Evolutionary conservation across 306 rosid species (phyloP).

Genomic region (Glycine latifolia): DNA sequence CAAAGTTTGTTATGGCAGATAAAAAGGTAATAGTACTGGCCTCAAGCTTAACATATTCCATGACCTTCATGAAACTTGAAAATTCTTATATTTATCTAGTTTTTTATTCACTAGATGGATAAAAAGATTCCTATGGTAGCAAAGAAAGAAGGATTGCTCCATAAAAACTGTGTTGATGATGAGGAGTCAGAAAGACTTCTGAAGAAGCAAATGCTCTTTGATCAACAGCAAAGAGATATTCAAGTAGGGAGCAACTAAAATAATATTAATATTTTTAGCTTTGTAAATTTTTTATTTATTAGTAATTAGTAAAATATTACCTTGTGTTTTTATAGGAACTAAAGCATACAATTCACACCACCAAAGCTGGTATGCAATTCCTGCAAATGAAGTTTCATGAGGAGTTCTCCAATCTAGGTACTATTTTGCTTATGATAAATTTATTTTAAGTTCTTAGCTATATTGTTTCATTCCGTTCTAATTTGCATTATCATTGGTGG

Average conservation of each 20-base stretch:
- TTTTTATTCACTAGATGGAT: conserved; percentile 52
- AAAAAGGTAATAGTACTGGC: conserved; percentile 62
- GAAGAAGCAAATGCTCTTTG: conserved; percentile 72
- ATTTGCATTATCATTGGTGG: conserved; percentile 23
- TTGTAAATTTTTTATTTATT: not conserved
- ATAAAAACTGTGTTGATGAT: conserved; percentile 52
- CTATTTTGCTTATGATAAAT: conserved; percentile 12
- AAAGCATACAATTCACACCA: conserved; percentile 71
- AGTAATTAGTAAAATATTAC: conserved; percentile 26
- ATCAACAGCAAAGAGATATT: conserved; percentile 82
- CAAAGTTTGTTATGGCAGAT: conserved; percentile 57
- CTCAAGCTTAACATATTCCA: conserved; percentile 33
- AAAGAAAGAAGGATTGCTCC: conserved; percentile 55
- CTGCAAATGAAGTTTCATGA: conserved; percentile 88
- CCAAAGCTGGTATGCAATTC: conserved; percentile 87
- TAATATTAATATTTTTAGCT: conserved; percentile 20
- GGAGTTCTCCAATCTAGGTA: conserved; percentile 89
- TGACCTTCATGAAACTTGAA: conserved; percentile 1
- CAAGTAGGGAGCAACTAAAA: conserved; percentile 57
- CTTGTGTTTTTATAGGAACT: conserved; percentile 61
- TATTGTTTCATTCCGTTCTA: not conserved
- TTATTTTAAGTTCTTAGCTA: conserved; percentile 2
- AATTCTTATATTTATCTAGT: conserved; percentile 26
- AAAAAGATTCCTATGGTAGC: conserved; percentile 50
- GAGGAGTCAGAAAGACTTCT: conserved; percentile 65